phyloP scores from a whole-genome alignment of 192 early-diverging fungal genomes.

The Paraglomus brasilianum region DNA sequence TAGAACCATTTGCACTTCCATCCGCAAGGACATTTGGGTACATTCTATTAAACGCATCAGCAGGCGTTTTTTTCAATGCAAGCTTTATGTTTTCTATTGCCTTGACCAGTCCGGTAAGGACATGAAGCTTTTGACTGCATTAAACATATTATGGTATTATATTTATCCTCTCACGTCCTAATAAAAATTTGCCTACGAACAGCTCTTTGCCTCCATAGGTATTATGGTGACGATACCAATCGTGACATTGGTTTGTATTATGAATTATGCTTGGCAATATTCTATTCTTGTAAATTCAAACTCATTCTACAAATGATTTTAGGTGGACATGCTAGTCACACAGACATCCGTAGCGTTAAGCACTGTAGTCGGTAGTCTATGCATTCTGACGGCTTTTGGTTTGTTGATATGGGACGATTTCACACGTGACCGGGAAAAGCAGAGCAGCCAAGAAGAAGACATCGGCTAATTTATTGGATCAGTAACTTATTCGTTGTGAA shows the following conservation, averaged over 20 bases:
- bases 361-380: slow-evolving; percentile 18
- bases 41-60: slow-evolving; percentile 63
- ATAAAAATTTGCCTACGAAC: slow-evolving; percentile 19
- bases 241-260: slow-evolving; percentile 47
- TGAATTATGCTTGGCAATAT: background rate
- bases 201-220: slow-evolving; percentile 75
- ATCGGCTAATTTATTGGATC: too few species aligned
- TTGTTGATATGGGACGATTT: slow-evolving; percentile 20
- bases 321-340: slow-evolving; percentile 10
- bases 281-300: background rate
- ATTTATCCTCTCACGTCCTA: background rate
- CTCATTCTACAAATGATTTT: background rate
- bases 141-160: background rate
- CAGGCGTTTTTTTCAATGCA: slow-evolving; percentile 75
- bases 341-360: background rate
- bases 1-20: slow-evolving; percentile 71
- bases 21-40: slow-evolving; percentile 46
- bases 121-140: background rate
- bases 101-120: slow-evolving; percentile 54
- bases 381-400: slow-evolving; percentile 20
- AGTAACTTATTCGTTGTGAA: too few species aligned
- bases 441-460: too few species aligned
- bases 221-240: slow-evolving; percentile 78
- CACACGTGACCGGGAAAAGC: background rate
- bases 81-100: slow-evolving; percentile 77